These are phyloP conservation scores for Caulochytrium protostelioides DNA, from an alignment of 371 early-diverging fungal species.

Conservation along the genomic window DNA sequence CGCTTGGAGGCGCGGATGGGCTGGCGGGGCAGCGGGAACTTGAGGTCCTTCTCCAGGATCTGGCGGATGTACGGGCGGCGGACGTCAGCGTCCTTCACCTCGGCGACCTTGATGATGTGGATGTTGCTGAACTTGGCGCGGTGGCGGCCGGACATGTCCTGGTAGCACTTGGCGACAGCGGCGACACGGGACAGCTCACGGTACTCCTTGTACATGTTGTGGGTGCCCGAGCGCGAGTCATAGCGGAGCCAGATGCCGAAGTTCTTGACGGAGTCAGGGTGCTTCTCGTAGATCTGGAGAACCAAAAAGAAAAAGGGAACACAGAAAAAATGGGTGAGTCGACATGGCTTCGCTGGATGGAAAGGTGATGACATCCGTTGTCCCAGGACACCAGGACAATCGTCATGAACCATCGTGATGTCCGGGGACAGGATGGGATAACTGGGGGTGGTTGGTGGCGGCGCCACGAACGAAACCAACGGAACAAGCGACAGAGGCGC, in stretches of 20 bases:
- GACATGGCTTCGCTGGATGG: too few relatives aligned
- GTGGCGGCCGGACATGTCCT: slow-evolving; percentile 98
- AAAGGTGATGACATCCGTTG: too few relatives aligned
- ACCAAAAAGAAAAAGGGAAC: not conserved
- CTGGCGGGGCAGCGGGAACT: slow-evolving; percentile 96
- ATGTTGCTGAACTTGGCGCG: slow-evolving; percentile 92
- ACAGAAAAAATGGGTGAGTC: too few relatives aligned
- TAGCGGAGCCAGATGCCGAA: slow-evolving; percentile 98
- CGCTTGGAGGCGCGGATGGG: slow-evolving; percentile 50
- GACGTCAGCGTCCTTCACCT: slow-evolving; percentile 69
- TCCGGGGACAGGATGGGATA: too few relatives aligned
- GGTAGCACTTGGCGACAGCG: slow-evolving; percentile 93
- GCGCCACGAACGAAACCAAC: too few relatives aligned
- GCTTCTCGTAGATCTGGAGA: slow-evolving; percentile 75
- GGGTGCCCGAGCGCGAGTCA: slow-evolving; percentile 96
- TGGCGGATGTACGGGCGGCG: slow-evolving; percentile 95
- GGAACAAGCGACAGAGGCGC: too few relatives aligned
- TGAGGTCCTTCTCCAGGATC: slow-evolving; percentile 51
- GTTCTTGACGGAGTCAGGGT: slow-evolving; percentile 89
- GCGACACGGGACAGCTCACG: slow-evolving; percentile 83
- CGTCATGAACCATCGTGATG: too few relatives aligned
- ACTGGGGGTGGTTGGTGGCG: too few relatives aligned
- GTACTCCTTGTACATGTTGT: slow-evolving; percentile 99
- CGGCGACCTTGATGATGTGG: slow-evolving; percentile 94
- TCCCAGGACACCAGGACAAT: too few relatives aligned